Evolutionary conservation across 768 basidiomycete genomes (phyloP), one percentile per base, ranked within the genome.

Genomic region (Boletus reticulatus): DNA sequence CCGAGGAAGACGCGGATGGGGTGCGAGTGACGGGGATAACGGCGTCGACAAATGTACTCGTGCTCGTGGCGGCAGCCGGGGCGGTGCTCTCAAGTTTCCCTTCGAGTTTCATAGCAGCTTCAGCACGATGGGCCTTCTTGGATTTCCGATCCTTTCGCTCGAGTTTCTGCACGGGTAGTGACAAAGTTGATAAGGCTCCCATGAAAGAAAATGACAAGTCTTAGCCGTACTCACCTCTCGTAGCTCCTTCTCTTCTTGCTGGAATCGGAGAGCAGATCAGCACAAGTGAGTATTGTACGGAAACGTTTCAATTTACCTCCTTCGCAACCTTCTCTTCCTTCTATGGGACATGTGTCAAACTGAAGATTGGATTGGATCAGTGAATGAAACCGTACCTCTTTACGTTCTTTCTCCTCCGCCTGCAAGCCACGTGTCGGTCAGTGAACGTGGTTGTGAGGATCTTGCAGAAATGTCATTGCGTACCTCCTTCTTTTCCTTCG

Each of bases 401-500:
- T 85, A 66, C 80, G 78, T 55, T 75, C 81, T 62, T 75, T 76
- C 65, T 89, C 87, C 54, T 89, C 87, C 13, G 81, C 80, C 74
- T 80, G 62, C 38, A 43, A 47, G 47, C 29, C 48, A 50, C 17
- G 20, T 42, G 49, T 46, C 20, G 32, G 57, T 52, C 53, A 61
- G 49, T 27, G 16, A 39, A 32, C 9, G 22, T 48, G 20, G 17
- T 24, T 52, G 59, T 43, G 24, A 27, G 24, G 13, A n/a, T 50
- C 24, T n/a, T 22, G 1, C 22, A 22, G 29, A 59, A 29, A 43
- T 32, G 41, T 24, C 47, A 39, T 16, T 39, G 32, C 69, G 36
- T 70, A 78, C 79, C 73, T 89, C 89, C 61, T 84, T 83, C 74
- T 86, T 88, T 71, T 91, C 89, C 68, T 87, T 87, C 24, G 88